phyloP scores from a whole-genome alignment of 2,329 filamentous ascomycete species.

The Eurotiales sp. region DNA sequence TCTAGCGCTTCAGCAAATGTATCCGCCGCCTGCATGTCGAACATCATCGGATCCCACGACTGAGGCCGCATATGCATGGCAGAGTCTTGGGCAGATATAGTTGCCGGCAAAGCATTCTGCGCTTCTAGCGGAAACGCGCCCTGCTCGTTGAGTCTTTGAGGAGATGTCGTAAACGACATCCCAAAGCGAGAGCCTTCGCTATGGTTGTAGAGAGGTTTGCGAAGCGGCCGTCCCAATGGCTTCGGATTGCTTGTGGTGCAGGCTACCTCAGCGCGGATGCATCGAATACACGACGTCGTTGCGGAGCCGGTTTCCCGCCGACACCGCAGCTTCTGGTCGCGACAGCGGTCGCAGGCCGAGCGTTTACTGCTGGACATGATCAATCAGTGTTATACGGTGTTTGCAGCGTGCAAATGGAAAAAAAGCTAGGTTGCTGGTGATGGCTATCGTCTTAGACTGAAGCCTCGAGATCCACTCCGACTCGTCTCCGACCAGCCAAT shows the following conservation, averaged over 20 bases:
- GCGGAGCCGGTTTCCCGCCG: too few relatives aligned
- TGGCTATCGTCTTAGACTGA: too few relatives aligned
- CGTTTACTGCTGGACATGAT: too few relatives aligned
- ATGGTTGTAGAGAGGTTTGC: not conserved
- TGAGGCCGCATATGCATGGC: not conserved
- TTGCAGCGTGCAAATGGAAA: too few relatives aligned
- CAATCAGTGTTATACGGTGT: too few relatives aligned
- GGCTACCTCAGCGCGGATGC: not conserved
- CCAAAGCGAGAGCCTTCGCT: not conserved
- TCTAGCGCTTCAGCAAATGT: not conserved
- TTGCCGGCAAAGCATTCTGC: not conserved
- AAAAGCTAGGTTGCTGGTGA: too few relatives aligned
- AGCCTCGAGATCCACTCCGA: too few relatives aligned
- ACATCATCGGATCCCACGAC: constrained; percentile 4
- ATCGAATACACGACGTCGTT: constrained; percentile 6
- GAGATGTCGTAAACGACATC: not conserved
- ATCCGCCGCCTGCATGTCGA: not conserved
- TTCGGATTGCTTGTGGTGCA: constrained; percentile 4
- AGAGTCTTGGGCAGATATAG: not conserved
- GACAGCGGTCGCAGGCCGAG: constrained; percentile 2
- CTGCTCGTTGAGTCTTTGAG: not conserved
- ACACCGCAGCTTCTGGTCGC: not conserved
- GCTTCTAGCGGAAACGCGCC: not conserved
- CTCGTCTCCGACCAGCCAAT: constrained; percentile 2
- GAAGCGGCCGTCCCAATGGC: constrained; percentile 5